Base-by-base conservation (phyloP, 2,329 filamentous ascomycete species). In the Monilinia polystroma region DNA sequence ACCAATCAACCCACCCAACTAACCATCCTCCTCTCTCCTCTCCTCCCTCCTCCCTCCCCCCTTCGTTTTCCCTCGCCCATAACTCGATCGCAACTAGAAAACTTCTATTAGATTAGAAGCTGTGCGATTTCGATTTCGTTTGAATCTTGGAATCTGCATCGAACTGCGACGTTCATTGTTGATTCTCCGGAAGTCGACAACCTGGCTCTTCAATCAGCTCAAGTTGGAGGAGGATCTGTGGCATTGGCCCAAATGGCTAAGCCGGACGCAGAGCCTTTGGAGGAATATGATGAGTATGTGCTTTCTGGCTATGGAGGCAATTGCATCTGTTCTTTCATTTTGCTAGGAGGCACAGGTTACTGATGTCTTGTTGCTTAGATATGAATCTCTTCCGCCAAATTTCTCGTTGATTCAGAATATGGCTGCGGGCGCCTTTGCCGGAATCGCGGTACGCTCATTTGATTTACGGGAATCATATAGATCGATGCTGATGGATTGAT, bases 401-500 rank as follows among this genome's bases (percentile, higher is more conserved):
- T 97, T 97, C 83, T 95, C 93, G 74, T 85, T 98, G 76, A 81
- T 90, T 72, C 92, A 95, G 78, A 99, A 98, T 80, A 97, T 98
- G 93, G 83, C 89, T 70, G 95, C 95, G 66, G 95, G 95, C 78
- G 95, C 95, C 73, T 97, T 98, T 80, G 95, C 95, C 68, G 95
- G 95, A 55, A 75, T 75, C 68, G 73, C 72, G 67, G 74, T 75
- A 71, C 69, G 72, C 64, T 56, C 54, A 55, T 67, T 64, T 43
- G 35, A 62, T 60, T 35, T 32, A 29, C n/a, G 64, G 32, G 11
- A 29, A 51, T 43, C 66, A 38, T 70, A 73, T 69, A 73, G 45
- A 23, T 43, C 32, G 14, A 66, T 54, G 68, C 70, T 73, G 67
- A 74, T 66, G 35, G 63, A 41, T 57, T 32, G 26, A 64, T 64